Evolutionary conservation across 2,329 filamentous ascomycete species (phyloP).

Genomic region (Xylaria sp.): DNA sequence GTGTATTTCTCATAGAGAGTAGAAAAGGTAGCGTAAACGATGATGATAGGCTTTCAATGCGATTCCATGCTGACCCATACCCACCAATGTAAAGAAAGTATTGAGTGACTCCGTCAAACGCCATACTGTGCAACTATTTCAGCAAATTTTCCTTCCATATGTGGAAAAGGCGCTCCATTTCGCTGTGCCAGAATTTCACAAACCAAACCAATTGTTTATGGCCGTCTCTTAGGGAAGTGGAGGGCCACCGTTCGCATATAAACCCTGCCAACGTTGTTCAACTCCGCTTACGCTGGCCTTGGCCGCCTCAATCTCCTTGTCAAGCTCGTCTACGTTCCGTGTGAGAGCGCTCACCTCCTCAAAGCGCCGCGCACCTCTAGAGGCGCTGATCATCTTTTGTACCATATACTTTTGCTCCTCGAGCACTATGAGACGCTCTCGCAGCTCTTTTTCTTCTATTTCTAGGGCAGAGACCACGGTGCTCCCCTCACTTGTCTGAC

Average conservation of each 20-base stretch:
- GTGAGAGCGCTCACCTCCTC: conserved; percentile 86
- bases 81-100: conserved; percentile 15
- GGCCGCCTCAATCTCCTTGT: conserved; percentile 77
- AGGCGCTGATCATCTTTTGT: conserved; percentile 82
- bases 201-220: not conserved
- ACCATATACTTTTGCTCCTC: conserved; percentile 95
- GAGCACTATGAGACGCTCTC: conserved; percentile 82
- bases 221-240: conserved; percentile 15
- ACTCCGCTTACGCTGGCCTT: conserved; percentile 73
- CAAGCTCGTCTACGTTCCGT: conserved; percentile 84
- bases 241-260: conserved; percentile 55
- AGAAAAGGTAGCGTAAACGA: not conserved
- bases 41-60: conserved; percentile 9
- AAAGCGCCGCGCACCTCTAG: conserved; percentile 80
- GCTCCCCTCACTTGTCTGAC: conserved; percentile 62
- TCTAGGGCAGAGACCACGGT: conserved; percentile 72
- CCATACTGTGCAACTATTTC: conserved; percentile 44
- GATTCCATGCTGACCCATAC: conserved; percentile 11
- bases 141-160: not conserved
- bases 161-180: not conserved
- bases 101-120: conserved; percentile 13
- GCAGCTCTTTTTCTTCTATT: conserved; percentile 82
- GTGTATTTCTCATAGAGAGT: conserved; percentile 2
- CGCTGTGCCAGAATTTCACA: conserved; percentile 1
- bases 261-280: conserved; percentile 68